These are phyloP conservation scores for Saturnispora sekii DNA, from an alignment of 805 yeast genomes.

Conservation along the genomic window DNA sequence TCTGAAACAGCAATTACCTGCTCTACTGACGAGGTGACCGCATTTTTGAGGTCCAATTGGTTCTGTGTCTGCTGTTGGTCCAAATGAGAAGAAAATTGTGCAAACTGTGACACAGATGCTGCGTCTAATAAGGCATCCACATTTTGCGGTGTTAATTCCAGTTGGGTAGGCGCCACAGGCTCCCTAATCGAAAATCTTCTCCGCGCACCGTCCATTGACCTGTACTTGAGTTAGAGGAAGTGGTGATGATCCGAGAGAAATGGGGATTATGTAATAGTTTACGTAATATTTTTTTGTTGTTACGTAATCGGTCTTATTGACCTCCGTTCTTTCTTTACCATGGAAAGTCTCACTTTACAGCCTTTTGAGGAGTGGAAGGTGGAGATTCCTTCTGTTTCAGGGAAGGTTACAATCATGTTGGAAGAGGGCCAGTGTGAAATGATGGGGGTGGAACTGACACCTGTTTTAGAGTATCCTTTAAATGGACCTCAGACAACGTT, in stretches of 20 bases:
- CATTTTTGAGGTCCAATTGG: slow-evolving; percentile 46
- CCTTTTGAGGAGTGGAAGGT: slow-evolving; percentile 56
- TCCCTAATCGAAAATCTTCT: slow-evolving; percentile 7
- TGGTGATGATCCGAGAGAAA: neutral
- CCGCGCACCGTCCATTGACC: slow-evolving; percentile 5
- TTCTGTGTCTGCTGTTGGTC: slow-evolving; percentile 24
- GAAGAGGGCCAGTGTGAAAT: slow-evolving; percentile 73
- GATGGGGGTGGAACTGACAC: slow-evolving; percentile 86
- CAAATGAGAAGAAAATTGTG: slow-evolving; percentile 5
- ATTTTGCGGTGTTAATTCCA: neutral
- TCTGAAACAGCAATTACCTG: slow-evolving; percentile 50
- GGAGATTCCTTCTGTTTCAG: slow-evolving; percentile 43
- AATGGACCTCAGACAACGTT: slow-evolving; percentile 42
- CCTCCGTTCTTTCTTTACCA: neutral
- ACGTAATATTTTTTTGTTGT: neutral
- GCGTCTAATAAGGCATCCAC: slow-evolving; percentile 3
- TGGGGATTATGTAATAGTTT: too few relatives aligned
- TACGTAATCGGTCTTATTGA: neutral
- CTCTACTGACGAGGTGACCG: slow-evolving; percentile 53
- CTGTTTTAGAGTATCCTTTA: slow-evolving; percentile 52
- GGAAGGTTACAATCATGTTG: slow-evolving; percentile 36
- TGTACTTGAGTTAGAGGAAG: neutral
- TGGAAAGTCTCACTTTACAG: slow-evolving; percentile 4
- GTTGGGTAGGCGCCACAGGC: neutral
- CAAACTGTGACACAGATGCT: slow-evolving; percentile 6